Evolutionary conservation across 2,329 filamentous ascomycete species (phyloP).

Genomic region (Aureobasidium sp.): DNA sequence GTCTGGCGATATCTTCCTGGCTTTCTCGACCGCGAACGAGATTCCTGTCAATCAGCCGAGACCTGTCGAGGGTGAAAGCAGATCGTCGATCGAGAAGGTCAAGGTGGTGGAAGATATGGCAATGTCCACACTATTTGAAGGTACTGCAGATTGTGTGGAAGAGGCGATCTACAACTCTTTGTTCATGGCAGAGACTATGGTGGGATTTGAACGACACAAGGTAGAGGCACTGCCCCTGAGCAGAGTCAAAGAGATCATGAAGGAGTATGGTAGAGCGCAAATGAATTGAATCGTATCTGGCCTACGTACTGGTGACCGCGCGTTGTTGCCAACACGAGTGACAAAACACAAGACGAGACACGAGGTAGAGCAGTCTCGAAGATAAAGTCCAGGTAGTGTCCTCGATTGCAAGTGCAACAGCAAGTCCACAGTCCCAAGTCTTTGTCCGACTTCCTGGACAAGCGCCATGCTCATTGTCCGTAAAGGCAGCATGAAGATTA

Average conservation of each 20-base stretch:
- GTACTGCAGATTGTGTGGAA: background rate
- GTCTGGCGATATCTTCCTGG: slow-evolving; percentile 8
- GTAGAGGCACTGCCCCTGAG: background rate
- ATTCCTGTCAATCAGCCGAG: background rate
- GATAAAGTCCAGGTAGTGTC: no score
- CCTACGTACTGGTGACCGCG: no score
- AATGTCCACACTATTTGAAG: background rate
- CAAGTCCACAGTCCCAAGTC: background rate
- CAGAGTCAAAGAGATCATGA: slow-evolving; percentile 5
- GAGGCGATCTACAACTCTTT: slow-evolving; percentile 1
- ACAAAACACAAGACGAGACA: no score
- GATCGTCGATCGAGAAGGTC: background rate
- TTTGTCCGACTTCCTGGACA: background rate
- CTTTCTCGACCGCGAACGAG: background rate
- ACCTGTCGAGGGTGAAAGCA: background rate
- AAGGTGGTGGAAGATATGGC: background rate
- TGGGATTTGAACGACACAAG: background rate
- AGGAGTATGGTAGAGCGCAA: background rate
- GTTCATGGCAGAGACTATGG: slow-evolving; percentile 1
- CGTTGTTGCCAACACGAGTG: no score
- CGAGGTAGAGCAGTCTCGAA: no score
- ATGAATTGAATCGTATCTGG: background rate
- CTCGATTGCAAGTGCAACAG: background rate
- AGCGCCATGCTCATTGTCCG: background rate
- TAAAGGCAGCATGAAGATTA: background rate